Percentiles rank a stretch among this genome's conserved stretches.
These are phyloP conservation scores for Phoma herbarum DNA, from an alignment of 2,329 filamentous ascomycete species.

Conservation along the genomic window DNA sequence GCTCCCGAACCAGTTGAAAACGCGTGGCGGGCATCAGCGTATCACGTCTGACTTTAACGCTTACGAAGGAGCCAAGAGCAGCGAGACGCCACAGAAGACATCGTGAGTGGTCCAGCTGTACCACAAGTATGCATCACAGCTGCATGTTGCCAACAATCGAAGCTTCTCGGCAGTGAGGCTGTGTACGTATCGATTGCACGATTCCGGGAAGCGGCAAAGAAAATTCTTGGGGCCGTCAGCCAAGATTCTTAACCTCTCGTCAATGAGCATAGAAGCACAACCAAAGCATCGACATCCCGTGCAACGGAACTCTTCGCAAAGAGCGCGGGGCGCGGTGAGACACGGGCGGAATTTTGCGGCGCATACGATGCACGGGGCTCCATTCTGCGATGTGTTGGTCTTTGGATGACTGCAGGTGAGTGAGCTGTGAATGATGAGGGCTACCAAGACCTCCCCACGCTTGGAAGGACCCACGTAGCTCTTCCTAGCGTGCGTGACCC, in stretches of 20 bases:
- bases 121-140: constrained; percentile 10
- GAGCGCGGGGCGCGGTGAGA: constrained; percentile 9
- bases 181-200: constrained; percentile 26
- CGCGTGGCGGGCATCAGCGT: constrained; percentile 18
- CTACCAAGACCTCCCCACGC: constrained; percentile 29
- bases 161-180: constrained; percentile 44
- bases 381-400: constrained; percentile 9
- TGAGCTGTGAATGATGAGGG: constrained; percentile 31
- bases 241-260: constrained; percentile 43
- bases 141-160: constrained; percentile 34
- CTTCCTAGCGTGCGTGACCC: constrained; percentile 42
- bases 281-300: constrained; percentile 12
- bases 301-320: constrained; percentile 8
- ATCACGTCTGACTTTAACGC: constrained; percentile 7
- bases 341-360: constrained; percentile 18
- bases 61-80: constrained; percentile 17
- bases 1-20: constrained; percentile 7
- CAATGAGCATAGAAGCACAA: constrained; percentile 17
- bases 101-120: constrained; percentile 11
- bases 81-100: constrained; percentile 2
- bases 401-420: constrained; percentile 24
- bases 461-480: constrained; percentile 42
- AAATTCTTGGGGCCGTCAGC: constrained; percentile 44
- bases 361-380: constrained; percentile 15
- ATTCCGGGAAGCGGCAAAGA: constrained; percentile 36